Conservation (phyloP, 352 stramenopile genomes). For the Phytopythium montanum region DNA sequence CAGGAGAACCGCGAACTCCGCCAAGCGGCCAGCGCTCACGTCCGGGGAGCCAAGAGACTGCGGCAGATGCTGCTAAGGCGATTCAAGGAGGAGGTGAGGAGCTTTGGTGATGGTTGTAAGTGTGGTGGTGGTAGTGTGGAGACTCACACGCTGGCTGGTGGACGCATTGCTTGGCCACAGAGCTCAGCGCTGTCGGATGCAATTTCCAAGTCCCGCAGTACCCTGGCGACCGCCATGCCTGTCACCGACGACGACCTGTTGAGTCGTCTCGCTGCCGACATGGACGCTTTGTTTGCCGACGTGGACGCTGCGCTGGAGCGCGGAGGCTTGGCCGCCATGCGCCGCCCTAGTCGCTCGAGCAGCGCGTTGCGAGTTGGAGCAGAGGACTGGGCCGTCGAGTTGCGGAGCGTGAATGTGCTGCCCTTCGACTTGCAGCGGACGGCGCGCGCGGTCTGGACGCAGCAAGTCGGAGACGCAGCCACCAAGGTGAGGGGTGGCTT, state of each 20-base stretch:
- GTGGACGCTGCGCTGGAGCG: not conserved
- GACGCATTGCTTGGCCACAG: not conserved
- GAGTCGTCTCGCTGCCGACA: not conserved
- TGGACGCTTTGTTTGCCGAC: not conserved
- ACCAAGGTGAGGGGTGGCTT: not conserved
- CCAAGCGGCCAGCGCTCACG: not conserved
- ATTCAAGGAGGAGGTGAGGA: too few relatives aligned
- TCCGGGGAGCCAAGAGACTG: conserved; percentile 1
- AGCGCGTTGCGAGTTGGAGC: not conserved
- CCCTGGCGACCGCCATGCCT: not conserved
- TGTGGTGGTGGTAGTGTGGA: not conserved
- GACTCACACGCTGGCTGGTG: not conserved
- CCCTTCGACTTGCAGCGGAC: not conserved
- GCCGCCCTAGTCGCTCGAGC: not conserved
- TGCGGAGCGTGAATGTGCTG: not conserved
- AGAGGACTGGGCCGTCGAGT: not conserved
- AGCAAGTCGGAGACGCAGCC: not conserved
- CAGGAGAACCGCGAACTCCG: not conserved
- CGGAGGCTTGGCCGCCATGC: not conserved
- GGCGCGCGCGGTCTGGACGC: not conserved
- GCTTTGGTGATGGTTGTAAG: not conserved
- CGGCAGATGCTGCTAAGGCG: conserved; percentile 2
- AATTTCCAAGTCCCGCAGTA: not conserved
- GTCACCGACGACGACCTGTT: not conserved
- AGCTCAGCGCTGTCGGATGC: not conserved